Evolutionary conservation across 352 stramenopile genomes (phyloP).

Genomic region (Globisporangium yorkense): DNA sequence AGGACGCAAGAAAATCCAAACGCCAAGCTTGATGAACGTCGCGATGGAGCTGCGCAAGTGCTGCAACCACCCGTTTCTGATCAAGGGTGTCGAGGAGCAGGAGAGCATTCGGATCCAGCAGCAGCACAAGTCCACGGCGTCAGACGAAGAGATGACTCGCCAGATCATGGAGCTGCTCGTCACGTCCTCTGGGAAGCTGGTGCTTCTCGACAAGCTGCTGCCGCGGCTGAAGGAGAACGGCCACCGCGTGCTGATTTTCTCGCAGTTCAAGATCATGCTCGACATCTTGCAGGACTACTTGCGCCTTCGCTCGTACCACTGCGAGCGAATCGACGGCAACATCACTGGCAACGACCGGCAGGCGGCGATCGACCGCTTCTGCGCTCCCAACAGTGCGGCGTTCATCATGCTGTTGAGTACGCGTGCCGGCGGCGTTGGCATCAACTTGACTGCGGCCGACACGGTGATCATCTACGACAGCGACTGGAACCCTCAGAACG

Average conservation of each 20-base stretch:
- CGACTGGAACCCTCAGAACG: conserved; percentile 98
- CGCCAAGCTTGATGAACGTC: conserved; percentile 88
- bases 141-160: conserved; percentile 48
- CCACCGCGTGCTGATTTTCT: conserved; percentile 98
- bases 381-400: conserved; percentile 45
- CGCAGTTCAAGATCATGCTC: conserved; percentile 99
- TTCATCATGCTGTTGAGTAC: conserved; percentile 99
- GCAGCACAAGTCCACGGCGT: conserved; percentile 42
- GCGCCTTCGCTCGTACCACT: conserved; percentile 85
- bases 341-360: conserved; percentile 97
- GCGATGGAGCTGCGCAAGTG: conserved; percentile 94
- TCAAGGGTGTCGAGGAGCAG: conserved; percentile 85
- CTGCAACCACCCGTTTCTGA: conserved; percentile 93
- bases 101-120: conserved; percentile 58
- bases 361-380: conserved; percentile 90
- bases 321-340: conserved; percentile 97
- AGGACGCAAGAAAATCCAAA: conserved; percentile 20
- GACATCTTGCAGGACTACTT: conserved; percentile 99
- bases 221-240: conserved; percentile 93
- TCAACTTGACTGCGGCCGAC: conserved; percentile 94
- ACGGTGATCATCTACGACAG: conserved; percentile 95
- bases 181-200: conserved; percentile 95
- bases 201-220: conserved; percentile 98
- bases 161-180: conserved; percentile 89
- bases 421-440: conserved; percentile 95